Base-by-base conservation (phyloP, 169 alveolate species). In the Eimeria sp. region DNA sequence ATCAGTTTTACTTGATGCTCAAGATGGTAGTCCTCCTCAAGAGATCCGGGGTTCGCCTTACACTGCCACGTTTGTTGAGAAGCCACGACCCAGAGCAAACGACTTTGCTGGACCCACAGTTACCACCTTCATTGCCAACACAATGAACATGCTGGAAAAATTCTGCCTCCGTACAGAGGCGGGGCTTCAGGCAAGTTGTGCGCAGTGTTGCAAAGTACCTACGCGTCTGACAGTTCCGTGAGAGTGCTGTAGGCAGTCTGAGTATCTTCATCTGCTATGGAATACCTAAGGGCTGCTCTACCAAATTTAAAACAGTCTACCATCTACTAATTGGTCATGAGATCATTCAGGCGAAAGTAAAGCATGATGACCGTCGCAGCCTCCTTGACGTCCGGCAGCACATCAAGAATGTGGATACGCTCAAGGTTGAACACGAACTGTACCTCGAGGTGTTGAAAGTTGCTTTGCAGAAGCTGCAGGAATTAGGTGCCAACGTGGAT, bases 11-110 rank as follows among this genome's bases (percentile, higher is more conserved):
- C 99, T 98, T 86, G 99, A 98, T 92, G 98, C 98, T 95, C 98
- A 97, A 76, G 98, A 98, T 96, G 92, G 92, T 7, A 61, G 58
- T 11, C 57, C 92, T 5, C 97, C 95, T 87, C 97, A 97, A 20
- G 98, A 98, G 34, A 97, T 99, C 43, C 98, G 99, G 96, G 99
- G 99, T 22, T 97, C 99, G 57, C 99, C 99, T 0, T 98, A 98
- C 95, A 97, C 98, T 1, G 97, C 97, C 34, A 80, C 97, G 80
- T 98, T 98, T 97, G 95, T 95, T 18, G 98, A 97, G n/a, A 94
- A 95, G 96, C 96, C 98, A 2, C 91, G 97, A 57, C 95, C 98
- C 34, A 97, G 97, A 6, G 98, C 98, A 84, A 99, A 99, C 96
- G 98, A 98, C n/a, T 95, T 98, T 82, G 96, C 98, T 30, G 99